phyloP scores from a whole-genome alignment of 2,329 filamentous ascomycete genomes.

The Venturia nashicola region DNA sequence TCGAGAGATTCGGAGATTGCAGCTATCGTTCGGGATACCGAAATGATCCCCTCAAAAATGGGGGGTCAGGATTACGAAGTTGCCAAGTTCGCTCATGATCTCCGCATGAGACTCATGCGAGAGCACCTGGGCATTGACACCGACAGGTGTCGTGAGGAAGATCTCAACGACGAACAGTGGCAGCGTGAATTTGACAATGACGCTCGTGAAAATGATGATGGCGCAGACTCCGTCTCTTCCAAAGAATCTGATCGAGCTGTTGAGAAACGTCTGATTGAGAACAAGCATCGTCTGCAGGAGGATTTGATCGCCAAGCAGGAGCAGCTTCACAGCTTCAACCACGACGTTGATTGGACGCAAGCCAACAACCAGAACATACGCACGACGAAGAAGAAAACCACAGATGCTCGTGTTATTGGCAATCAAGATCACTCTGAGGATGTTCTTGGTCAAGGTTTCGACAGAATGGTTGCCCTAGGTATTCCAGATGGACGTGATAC shows the following conservation, averaged over 20 bases:
- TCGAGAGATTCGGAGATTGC: constrained; percentile 86
- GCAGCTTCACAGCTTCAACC: constrained; percentile 57
- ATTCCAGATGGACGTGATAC: constrained; percentile 56
- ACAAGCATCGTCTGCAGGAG: constrained; percentile 35
- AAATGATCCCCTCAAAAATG: constrained; percentile 89
- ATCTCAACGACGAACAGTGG: constrained; percentile 12
- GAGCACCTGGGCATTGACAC: constrained; percentile 95
- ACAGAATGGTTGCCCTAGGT: constrained; percentile 48
- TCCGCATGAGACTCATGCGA: constrained; percentile 87
- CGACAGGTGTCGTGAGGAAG: constrained; percentile 48
- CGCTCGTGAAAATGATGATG: neutral
- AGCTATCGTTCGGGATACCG: constrained; percentile 79
- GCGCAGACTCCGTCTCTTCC: constrained; percentile 1
- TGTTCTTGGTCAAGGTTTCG: constrained; percentile 63
- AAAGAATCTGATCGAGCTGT: constrained; percentile 10
- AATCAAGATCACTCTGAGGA: constrained; percentile 58
- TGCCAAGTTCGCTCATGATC: constrained; percentile 80
- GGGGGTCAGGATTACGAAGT: constrained; percentile 79
- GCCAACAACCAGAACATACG: constrained; percentile 45
- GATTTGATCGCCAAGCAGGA: constrained; percentile 45
- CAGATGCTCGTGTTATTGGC: constrained; percentile 45
- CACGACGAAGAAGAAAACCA: constrained; percentile 40
- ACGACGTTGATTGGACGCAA: constrained; percentile 55
- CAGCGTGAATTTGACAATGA: constrained; percentile 2
- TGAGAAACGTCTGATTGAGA: constrained; percentile 19